A percentile compares a stretch with the other conserved stretches of the same genome.
phyloP scores from a whole-genome alignment of 306 rosid species.

The Quillaja saponaria region DNA sequence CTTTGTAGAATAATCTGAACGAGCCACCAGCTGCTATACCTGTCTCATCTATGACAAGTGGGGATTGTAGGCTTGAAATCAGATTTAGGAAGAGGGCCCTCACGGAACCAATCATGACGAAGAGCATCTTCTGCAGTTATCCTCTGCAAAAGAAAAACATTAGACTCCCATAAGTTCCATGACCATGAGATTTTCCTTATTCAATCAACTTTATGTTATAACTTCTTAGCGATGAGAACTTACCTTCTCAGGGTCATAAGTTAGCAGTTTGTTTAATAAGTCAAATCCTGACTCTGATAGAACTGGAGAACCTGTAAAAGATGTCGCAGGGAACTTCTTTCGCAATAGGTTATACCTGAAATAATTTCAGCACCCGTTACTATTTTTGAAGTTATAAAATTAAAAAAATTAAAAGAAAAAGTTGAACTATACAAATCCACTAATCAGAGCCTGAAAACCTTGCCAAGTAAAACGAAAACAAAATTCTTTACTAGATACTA shows the following conservation, averaged over 20 bases:
- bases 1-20: conserved; percentile 27
- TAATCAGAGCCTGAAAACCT: not conserved
- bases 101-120: conserved; percentile 79
- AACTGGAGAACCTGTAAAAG: conserved; percentile 79
- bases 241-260: conserved; percentile 77
- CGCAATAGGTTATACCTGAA: conserved; percentile 68
- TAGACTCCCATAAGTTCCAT: conserved; percentile 3
- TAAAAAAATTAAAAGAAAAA: not conserved
- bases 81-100: conserved; percentile 69
- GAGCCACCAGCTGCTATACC: conserved; percentile 45
- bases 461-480: not conserved
- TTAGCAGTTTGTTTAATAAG: conserved; percentile 71
- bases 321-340: conserved; percentile 77
- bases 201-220: not conserved
- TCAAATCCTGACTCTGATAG: conserved; percentile 81
- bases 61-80: conserved; percentile 44
- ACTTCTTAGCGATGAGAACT: conserved; percentile 2
- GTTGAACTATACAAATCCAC: not conserved
- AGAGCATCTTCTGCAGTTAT: conserved; percentile 81
- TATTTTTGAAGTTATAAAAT: not conserved
- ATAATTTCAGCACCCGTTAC: conserved; percentile 24
- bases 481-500: not conserved
- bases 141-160: conserved; percentile 50
- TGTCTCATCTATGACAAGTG: conserved; percentile 9
- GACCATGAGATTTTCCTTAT: not conserved